Base-by-base conservation (phyloP, 306 rosid species). In the Inga laurina region DNA sequence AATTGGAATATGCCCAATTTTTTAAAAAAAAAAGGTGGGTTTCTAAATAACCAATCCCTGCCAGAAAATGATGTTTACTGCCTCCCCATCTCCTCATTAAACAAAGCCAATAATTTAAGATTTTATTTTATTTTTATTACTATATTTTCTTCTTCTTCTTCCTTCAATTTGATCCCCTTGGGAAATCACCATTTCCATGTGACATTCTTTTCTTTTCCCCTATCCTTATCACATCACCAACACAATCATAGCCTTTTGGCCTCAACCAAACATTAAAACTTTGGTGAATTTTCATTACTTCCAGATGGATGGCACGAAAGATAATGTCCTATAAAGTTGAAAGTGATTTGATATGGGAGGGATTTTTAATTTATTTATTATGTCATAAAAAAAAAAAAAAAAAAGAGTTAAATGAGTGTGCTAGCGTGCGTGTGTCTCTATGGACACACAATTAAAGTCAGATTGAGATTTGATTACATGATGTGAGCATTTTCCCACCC, bases 121-220 rank as follows among this genome's bases (percentile, higher is more conserved):
- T 74, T 52, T 52, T 52, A 52, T 52, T 52, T 52, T 1, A 4
- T 16, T 16, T 15, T 6, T 5, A 52, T 52, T 52, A 4, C 56
- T 9, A 4, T 52, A 18, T 52, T 16, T 16, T 76, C 37, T 10
- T 34, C 3, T 41, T 8, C 13, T 10, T 19, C 66, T 21, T 11
- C 22, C 13, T 21, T 9, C 57, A 80, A 78, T 77, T 64, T 82
- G 74, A 39, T 81, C 68, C 80, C 61, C 51, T 56, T 77, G 62
- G 80, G 84, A 86, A 81, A 82, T 80, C 91, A 74, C 77, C 88
- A 80, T 84, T 84, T 84, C 56, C 88, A 76, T 76, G 86, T 82
- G 86, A 82, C 32, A 43, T 81, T 66, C 83, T 75, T 83, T 27
- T 62, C 70, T 81, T 88, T 79, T 78, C 76, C 72, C 82, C 64